A percentile compares a stretch with the other conserved stretches of the same genome.
Evolutionary conservation across 2,329 filamentous ascomycete species (phyloP).

Genomic region (Apiospora koreana): DNA sequence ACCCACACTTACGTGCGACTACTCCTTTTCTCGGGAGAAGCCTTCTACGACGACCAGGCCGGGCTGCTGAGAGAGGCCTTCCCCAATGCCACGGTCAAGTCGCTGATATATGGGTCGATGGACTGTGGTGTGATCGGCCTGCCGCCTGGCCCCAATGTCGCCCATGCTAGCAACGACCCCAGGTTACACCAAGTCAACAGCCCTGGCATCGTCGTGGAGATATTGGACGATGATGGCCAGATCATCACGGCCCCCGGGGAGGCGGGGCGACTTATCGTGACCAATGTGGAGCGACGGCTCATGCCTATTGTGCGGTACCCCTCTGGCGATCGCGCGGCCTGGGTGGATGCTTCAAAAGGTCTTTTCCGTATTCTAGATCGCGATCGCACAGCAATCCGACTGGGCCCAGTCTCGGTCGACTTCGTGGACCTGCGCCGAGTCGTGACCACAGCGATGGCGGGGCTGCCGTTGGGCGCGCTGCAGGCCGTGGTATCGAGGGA

Average conservation of each 20-base stretch:
- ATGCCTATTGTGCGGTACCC: constrained; percentile 1
- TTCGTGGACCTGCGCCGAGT: not conserved
- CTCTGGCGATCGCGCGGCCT: not conserved
- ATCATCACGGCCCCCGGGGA: not conserved
- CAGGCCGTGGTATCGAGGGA: not conserved
- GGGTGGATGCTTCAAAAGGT: not conserved
- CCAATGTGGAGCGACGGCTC: not conserved
- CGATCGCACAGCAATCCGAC: not conserved
- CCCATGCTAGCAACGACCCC: not conserved
- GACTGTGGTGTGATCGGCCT: not conserved
- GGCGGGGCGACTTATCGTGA: not conserved
- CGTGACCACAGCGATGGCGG: not conserved
- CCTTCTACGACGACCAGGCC: not conserved
- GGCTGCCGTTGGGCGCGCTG: not conserved
- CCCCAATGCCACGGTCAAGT: not conserved
- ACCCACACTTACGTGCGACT: not conserved
- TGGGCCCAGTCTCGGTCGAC: not conserved
- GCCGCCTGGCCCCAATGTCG: not conserved
- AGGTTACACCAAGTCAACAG: not conserved
- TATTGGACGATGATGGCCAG: not conserved
- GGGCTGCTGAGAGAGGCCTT: not conserved
- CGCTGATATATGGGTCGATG: not conserved
- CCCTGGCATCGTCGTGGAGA: not conserved
- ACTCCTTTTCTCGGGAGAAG: not conserved
- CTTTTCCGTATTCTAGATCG: not conserved